phyloP scores from a whole-genome alignment of 140 eudicot genomes.

The Cichorium intybus region DNA sequence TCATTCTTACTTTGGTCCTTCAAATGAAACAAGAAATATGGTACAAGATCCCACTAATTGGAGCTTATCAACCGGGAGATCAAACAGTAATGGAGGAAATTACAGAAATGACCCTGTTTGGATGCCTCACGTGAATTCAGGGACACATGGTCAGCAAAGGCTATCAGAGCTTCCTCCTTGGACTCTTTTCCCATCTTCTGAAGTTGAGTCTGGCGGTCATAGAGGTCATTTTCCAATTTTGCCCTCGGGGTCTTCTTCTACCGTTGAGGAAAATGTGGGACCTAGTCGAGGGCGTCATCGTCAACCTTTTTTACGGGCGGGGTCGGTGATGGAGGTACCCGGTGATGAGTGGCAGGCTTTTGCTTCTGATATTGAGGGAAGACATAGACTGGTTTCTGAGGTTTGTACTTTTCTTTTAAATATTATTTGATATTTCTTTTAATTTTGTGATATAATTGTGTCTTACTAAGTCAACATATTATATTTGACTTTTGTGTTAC shows the following conservation, averaged over 20 bases:
- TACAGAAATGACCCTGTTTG: slow-evolving; percentile 29
- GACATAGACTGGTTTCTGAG: slow-evolving; percentile 68
- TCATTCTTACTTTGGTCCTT: slow-evolving; percentile 20
- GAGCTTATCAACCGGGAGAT: slow-evolving; percentile 42
- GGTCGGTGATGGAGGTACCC: slow-evolving; percentile 41
- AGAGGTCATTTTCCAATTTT: slow-evolving; percentile 39
- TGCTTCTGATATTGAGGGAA: slow-evolving; percentile 59
- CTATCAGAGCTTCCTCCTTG: slow-evolving; percentile 49
- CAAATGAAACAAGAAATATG: slow-evolving; percentile 31
- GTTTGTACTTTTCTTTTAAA: slow-evolving; percentile 24
- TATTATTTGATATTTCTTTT: neutral
- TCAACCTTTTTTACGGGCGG: slow-evolving; percentile 40
- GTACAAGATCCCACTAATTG: slow-evolving; percentile 48
- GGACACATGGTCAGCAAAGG: slow-evolving; percentile 36
- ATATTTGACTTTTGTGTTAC: slow-evolving; percentile 24
- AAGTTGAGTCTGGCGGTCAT: slow-evolving; percentile 48
- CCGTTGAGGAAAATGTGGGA: slow-evolving; percentile 35
- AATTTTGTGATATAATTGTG: neutral
- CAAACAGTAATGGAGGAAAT: slow-evolving; percentile 28
- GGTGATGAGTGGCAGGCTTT: slow-evolving; percentile 61
- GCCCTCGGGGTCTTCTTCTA: slow-evolving; percentile 38
- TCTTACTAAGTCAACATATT: slow-evolving; percentile 1
- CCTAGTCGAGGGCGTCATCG: slow-evolving; percentile 32
- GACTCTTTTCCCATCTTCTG: slow-evolving; percentile 52
- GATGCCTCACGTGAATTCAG: slow-evolving; percentile 47